Conservation (phyloP, 2,329 filamentous ascomycete species). For the Epichloe coenophiala region DNA sequence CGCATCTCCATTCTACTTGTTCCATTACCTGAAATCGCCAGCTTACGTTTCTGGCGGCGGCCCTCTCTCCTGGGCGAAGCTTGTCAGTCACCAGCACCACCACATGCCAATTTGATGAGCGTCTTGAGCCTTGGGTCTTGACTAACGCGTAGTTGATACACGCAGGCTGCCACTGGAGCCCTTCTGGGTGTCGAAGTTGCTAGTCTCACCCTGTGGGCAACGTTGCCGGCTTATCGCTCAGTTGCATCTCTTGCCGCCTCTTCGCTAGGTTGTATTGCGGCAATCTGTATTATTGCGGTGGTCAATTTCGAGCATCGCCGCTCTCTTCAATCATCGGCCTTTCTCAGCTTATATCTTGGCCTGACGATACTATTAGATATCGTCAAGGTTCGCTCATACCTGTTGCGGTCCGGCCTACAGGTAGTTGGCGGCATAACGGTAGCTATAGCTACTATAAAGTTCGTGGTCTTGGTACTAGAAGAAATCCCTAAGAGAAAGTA, state of each 20-base stretch:
- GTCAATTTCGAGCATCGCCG: conserved; percentile 21
- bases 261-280: conserved; percentile 14
- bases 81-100: conserved; percentile 5
- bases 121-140: no score
- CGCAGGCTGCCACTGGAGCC: conserved; percentile 10
- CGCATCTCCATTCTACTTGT: conserved; percentile 3
- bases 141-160: not conserved
- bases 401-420: not conserved
- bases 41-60: not conserved
- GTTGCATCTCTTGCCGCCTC: conserved; percentile 13
- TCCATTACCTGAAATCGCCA: conserved; percentile 4
- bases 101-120: not conserved
- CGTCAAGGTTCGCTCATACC: conserved; percentile 20
- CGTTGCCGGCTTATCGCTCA: conserved; percentile 8
- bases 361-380: conserved; percentile 26
- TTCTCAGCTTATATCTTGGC: conserved; percentile 26
- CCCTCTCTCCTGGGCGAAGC: conserved; percentile 9
- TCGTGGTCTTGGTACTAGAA: conserved; percentile 22
- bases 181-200: conserved; percentile 17
- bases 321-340: conserved; percentile 24
- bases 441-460: conserved; percentile 17
- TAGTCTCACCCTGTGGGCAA: conserved; percentile 11
- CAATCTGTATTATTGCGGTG: conserved; percentile 12
- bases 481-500: conserved; percentile 11
- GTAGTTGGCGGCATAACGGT: conserved; percentile 13